Base-by-base conservation (phyloP, 805 yeast species). In the Starmerella bombicola region DNA sequence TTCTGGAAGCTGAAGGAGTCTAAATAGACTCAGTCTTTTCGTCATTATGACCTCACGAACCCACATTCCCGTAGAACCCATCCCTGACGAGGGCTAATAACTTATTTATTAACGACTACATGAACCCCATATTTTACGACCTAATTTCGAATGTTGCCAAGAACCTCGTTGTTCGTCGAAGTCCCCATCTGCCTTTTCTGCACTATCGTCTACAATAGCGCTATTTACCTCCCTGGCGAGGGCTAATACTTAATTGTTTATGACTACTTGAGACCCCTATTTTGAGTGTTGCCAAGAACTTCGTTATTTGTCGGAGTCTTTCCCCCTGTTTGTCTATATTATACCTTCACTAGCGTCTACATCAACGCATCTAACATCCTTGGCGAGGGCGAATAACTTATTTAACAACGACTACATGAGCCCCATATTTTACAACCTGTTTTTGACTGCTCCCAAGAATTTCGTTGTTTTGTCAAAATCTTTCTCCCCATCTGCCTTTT, bases 1-100 rank as follows among this genome's bases (percentile, higher is more conserved):
- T 15, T 43, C 13, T 15, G 39, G 19, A 43, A 40, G 17, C 4
- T 10, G 16, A 43, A 43, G 34, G 25, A 21, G n/a, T 16, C 32
- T 6, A 21, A 29, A n/a, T 20, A 20, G 20, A 15, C 8, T 20
- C n/a, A n/a, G n/a, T n/a, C n/a, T 9, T 15, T 9, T 21, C 12
- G n/a, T n/a, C n/a, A n/a, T n/a, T n/a, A n/a, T n/a, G n/a, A n/a
- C n/a, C 18, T 15, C n/a, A 17, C 30, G 5, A 13, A 7, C 5
- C 13, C 16, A 7, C 7, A 13, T 7, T 12, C 5, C 7, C 30
- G 28, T 9, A 9, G 28, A 24, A 9, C 9, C 13, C 12, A 24
- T 13, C 28, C 13, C 28, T 9, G 28, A 9, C 13, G 13, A 9
- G 28, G 13, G 9, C 28, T 9, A 9, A 24, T 24, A 13, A 24